A percentile compares a stretch with the other conserved stretches of the same genome.
Conservation (phyloP, 345 rosid species). For the Draba incana region DNA sequence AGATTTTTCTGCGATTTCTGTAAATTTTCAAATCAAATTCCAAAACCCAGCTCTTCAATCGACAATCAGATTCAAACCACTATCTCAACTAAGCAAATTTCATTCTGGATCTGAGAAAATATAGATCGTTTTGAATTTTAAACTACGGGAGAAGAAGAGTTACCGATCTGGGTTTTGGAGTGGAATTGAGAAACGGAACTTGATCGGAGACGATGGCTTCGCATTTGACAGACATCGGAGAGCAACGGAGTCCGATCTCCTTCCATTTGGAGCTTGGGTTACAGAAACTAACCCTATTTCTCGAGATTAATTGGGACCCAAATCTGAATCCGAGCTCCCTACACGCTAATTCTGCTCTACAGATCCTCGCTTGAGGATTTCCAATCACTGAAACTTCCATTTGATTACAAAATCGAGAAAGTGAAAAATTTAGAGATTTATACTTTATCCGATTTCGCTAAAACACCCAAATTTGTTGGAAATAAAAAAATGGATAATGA, state of each 20-base stretch:
- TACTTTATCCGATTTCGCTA: constrained; percentile 4
- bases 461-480: neutral
- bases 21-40: neutral
- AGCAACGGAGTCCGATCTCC: constrained; percentile 42
- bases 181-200: constrained; percentile 21
- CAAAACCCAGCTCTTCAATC: neutral
- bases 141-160: neutral
- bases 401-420: neutral
- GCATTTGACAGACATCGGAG: constrained; percentile 51
- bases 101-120: constrained; percentile 13
- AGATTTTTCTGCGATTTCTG: neutral
- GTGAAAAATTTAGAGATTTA: neutral
- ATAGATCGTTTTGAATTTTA: neutral
- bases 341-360: constrained; percentile 43
- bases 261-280: constrained; percentile 41
- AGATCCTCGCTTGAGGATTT: constrained; percentile 51
- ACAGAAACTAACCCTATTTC: constrained; percentile 44
- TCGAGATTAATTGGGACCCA: constrained; percentile 26
- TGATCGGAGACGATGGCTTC: constrained; percentile 47
- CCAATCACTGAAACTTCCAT: constrained; percentile 76
- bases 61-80: neutral
- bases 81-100: neutral
- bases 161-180: constrained; percentile 56
- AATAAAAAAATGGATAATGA: constrained; percentile 10
- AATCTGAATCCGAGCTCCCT: constrained; percentile 47